phyloP scores from a whole-genome alignment of 192 early-diverging fungal species.

The Podila verticillata region DNA sequence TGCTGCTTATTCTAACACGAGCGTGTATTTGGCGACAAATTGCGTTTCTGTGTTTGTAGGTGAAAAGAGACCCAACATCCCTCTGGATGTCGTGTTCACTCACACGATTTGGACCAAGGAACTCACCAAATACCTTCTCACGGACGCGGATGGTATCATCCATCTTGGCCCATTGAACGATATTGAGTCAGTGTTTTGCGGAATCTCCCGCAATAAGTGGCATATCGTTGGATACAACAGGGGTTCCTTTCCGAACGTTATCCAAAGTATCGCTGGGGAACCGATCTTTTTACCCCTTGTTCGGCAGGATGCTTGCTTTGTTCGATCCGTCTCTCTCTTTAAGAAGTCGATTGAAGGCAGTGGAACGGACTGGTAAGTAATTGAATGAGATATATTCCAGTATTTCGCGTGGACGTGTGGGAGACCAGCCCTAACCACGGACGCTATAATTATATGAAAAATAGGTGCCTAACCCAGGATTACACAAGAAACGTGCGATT shows the following conservation, averaged over 20 bases:
- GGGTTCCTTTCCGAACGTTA: constrained; percentile 2
- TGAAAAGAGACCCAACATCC: constrained; percentile 31
- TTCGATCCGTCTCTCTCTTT: constrained; percentile 26
- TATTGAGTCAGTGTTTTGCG: constrained; percentile 9
- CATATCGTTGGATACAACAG: neutral
- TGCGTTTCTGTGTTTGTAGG: too few species aligned
- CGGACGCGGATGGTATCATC: constrained; percentile 48
- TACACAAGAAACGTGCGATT: constrained; percentile 10
- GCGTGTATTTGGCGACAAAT: too few species aligned
- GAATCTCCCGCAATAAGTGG: neutral
- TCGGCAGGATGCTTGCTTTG: neutral
- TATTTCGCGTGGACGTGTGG: too few species aligned
- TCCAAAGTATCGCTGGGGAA: constrained; percentile 23
- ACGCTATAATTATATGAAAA: too few species aligned
- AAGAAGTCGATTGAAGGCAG: neutral
- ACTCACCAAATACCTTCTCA: constrained; percentile 26
- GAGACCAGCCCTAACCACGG: too few species aligned
- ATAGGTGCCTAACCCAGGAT: constrained; percentile 8
- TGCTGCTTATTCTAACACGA: too few species aligned
- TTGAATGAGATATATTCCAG: too few species aligned
- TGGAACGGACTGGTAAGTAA: too few species aligned
- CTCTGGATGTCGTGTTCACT: constrained; percentile 25
- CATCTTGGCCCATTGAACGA: constrained; percentile 34
- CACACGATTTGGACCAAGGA: constrained; percentile 13
- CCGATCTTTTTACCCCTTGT: constrained; percentile 19